A percentile compares a stretch with the other conserved stretches of the same genome.
phyloP scores from a whole-genome alignment of 129 eudicot genomes.

The Tanacetum coccineum region DNA sequence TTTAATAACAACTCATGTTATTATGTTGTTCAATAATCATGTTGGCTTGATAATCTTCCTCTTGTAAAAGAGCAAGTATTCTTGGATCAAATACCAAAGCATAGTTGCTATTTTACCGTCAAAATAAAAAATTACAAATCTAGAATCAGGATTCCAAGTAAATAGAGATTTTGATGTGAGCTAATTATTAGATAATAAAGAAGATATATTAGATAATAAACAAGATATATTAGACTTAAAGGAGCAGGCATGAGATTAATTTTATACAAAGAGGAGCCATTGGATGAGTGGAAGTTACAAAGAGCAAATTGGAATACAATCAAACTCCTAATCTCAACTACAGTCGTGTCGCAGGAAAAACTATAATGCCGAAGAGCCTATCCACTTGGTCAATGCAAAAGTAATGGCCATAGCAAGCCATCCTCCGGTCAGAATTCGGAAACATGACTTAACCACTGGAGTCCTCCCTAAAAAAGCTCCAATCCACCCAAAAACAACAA shows the following conservation, averaged over 20 bases:
- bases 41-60: no score
- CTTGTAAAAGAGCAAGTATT: no score
- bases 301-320: not conserved
- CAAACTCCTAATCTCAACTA: not conserved
- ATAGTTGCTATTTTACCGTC: no score
- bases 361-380: slow-evolving; percentile 25
- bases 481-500: slow-evolving; percentile 25
- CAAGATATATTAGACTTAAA: not conserved
- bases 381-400: slow-evolving; percentile 27
- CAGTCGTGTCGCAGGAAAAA: not conserved
- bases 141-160: no score
- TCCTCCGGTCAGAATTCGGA: slow-evolving; percentile 30
- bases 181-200: no score
- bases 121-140: no score
- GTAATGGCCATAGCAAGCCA: slow-evolving; percentile 42
- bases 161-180: no score
- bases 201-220: not conserved
- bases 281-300: not conserved
- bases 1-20: no score
- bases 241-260: not conserved
- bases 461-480: slow-evolving; percentile 27
- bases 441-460: slow-evolving; percentile 23
- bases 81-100: no score
- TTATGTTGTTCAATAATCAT: no score
- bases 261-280: not conserved